Evolutionary conservation across 192 early-diverging fungal species (phyloP), one percentile per base, ranked within the genome.

Genomic region (Coemansia sp.): DNA sequence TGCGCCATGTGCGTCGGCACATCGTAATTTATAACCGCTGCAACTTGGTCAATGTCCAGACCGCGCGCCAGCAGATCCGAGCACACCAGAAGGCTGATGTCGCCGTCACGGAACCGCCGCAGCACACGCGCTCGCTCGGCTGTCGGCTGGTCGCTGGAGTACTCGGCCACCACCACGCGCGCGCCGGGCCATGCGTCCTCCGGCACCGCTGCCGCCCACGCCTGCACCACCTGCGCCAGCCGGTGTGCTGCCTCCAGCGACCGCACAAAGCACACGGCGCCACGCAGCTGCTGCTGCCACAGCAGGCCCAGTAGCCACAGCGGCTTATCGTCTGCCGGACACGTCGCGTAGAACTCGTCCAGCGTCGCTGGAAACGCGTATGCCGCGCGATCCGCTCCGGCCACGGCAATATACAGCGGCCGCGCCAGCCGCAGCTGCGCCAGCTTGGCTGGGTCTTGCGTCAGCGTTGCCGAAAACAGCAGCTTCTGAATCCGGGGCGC

Each of bases 391-490:
- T 58, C 67, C 1, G 53, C 51, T n/a, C 31, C 50, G 74, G 26
- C 74, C 58, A 58, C 53, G 2, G 89, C 78, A 52, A 99, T 89
- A 57, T 92, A 94, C 31, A 82, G 79, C 10, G 96, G 96, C 43
- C 91, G 74, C 17, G 69, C 67, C 22, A 99, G 79, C 50, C 85
- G 81, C 5, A 99, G 79, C 22, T 83, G 80, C 8, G 93, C 91
- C 52, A 99, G 85, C 53, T 94, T 94, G 58, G 87, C 90, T 3
- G 94, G 93, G 44, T 99, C 90, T 21, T 86, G 81, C 2, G 96
- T 94, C 39, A 99, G 71, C 2, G 96, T 99, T 0, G 96, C 96
- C 17, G 92, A 94, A 58, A 97, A 97, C 12, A 99, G 79, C 2
- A 99, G 80, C 72, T 97, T 97, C 67, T 95, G 93, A 19, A 95